Conservation (phyloP, 2,329 filamentous ascomycete genomes). For the Apiospora sp. region DNA sequence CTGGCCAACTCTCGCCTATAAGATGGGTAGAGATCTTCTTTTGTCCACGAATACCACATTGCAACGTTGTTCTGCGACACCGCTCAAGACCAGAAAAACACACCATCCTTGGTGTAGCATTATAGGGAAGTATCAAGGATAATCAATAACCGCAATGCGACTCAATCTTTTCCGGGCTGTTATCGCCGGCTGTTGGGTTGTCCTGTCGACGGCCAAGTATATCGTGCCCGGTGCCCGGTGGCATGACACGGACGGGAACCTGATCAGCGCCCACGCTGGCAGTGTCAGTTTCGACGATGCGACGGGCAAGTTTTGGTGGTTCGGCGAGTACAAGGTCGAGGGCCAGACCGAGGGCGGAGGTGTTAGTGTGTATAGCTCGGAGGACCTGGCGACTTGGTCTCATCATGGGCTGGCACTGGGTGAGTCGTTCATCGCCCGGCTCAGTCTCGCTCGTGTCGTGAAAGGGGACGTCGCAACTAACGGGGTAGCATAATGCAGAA, state of each 20-base stretch:
- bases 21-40: background rate
- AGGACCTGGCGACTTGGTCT: slow-evolving; percentile 67
- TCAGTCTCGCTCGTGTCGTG: too few species aligned
- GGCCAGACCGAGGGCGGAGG: slow-evolving; percentile 67
- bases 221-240: slow-evolving; percentile 69
- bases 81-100: background rate
- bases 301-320: slow-evolving; percentile 65
- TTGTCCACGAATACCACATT: background rate
- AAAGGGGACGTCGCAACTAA: background rate
- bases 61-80: background rate
- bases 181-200: slow-evolving; percentile 31
- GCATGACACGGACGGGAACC: slow-evolving; percentile 65
- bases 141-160: background rate
- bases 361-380: slow-evolving; percentile 67
- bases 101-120: background rate
- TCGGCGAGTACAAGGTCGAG: slow-evolving; percentile 68
- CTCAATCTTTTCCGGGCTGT: slow-evolving; percentile 24
- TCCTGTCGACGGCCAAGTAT: slow-evolving; percentile 52
- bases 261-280: slow-evolving; percentile 69
- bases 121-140: too few species aligned
- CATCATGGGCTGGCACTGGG: slow-evolving; percentile 63
- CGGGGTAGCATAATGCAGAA: slow-evolving; percentile 39
- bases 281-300: slow-evolving; percentile 60
- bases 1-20: background rate
- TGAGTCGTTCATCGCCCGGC: slow-evolving; percentile 39